Base-by-base conservation (phyloP, 768 basidiomycete species). In the Suillus placidus region DNA sequence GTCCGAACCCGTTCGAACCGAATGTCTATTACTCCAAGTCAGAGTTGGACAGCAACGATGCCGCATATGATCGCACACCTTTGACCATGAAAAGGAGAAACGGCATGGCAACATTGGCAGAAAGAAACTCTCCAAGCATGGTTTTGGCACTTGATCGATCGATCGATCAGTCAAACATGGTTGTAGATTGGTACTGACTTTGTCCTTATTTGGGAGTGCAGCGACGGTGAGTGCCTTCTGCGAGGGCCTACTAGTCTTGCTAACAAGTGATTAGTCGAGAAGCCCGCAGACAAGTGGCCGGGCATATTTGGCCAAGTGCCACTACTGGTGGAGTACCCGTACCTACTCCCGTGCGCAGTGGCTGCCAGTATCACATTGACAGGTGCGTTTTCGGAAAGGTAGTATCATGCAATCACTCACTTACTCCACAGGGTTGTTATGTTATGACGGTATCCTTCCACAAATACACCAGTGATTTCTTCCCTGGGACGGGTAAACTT, bases 371-470 rank as follows among this genome's bases (percentile, higher is more conserved):
- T 98, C 58, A 94, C 94, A 8, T 77, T 93, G 64, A 81, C 81
- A 49, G 92, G 92, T 91, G 69, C 65, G 82, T 68, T 43, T 38
- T 26, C 26, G 3, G 61, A 47, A n/a, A 34, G 4, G 10, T 55
- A 6, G 32, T 20, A 40, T 30, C 7, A 26, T n/a, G 6, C 42
- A 30, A 45, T 40, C 62, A 38, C 57, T 63, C 20, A 64, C 35
- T 5, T 66, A 60, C 35, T 62, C 23, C 18, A 61, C 60, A 93
- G 96, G 96, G n/a, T 90, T 94, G 4, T 69, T 97, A 97, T n/a
- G 97, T 99, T 68, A 91, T 98, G 87, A 99, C 97, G 0, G 94
- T 97, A 16, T 98, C 96, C 1, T 99, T 99, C 79, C 97, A 99
- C 83, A 99, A 99, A 79, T 99, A 97, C 81, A 95, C 93, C 1